These are phyloP conservation scores for Acorus calamus DNA, from an alignment of 106 monocot genomes.

Conservation along the genomic window DNA sequence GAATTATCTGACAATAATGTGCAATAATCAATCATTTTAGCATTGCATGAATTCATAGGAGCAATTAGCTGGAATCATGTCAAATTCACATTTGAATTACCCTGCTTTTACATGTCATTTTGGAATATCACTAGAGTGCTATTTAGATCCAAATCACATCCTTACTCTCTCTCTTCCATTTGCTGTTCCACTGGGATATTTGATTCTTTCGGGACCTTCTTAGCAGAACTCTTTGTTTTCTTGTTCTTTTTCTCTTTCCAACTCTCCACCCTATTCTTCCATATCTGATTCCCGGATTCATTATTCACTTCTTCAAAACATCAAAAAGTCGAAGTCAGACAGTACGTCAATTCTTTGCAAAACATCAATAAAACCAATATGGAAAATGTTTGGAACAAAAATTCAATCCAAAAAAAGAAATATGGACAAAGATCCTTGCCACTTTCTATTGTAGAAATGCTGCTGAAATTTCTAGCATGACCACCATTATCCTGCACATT, in stretches of 20 bases:
- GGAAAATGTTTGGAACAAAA: not conserved
- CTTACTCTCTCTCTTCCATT: conserved; percentile 78
- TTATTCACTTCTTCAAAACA: conserved; percentile 45
- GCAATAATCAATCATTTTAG: too few species aligned
- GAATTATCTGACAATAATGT: not conserved
- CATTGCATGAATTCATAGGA: too few species aligned
- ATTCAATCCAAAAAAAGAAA: not conserved
- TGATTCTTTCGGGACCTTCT: conserved; percentile 34
- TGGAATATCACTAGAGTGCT: too few species aligned
- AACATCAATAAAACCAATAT: not conserved
- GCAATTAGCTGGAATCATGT: too few species aligned
- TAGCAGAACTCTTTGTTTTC: conserved; percentile 27
- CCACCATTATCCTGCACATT: conserved; percentile 34
- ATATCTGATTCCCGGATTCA: conserved; percentile 73
- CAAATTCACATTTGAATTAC: too few species aligned
- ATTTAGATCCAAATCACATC: not conserved
- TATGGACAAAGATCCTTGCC: conserved; percentile 20
- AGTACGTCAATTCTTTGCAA: not conserved
- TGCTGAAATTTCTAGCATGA: conserved; percentile 72
- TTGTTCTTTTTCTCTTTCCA: conserved; percentile 89
- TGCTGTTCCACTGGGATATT: conserved; percentile 62
- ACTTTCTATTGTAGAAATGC: conserved; percentile 60
- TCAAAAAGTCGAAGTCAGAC: not conserved
- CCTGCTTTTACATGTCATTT: too few species aligned
- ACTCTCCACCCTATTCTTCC: conserved; percentile 91